Base-by-base conservation (phyloP, 352 stramenopile genomes). In the Phytophthora idaei region DNA sequence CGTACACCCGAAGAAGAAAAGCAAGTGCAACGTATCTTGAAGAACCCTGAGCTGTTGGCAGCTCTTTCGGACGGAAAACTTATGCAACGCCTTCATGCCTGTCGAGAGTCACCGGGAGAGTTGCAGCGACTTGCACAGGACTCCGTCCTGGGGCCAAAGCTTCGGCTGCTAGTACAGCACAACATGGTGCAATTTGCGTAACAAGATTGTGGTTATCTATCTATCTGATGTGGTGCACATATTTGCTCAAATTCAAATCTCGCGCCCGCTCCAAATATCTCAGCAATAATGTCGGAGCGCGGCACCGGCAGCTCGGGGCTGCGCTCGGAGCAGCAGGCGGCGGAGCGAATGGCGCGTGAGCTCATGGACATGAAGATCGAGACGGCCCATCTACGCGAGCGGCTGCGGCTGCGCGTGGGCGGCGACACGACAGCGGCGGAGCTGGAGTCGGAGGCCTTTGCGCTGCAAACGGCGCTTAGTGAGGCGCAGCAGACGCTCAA, bases 331-430 rank as follows among this genome's bases (percentile, higher is more conserved):
- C 73, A 81, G 46, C 70, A 78, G 53, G 75, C 83, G 57, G 71
- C 81, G 27, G 27, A 87, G 57, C 71, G 69, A 29, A 70, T 67
- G 47, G 87, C 90, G 57, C 82, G 87, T 47, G 80, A 93, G 61
- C 46, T 87, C 29, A 90, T 95, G 82, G 89, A 92, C 75, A 77
- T 93, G 45, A 95, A 95, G 73, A 93, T 95, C 62, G 85, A 95
- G 75, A 71, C 88, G 39, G 78, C 87, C 45, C 84, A 94, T 59
- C 59, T 95, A 57, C 82, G 85, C 28, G 81, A 89, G 64, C 81
- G 87, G 2, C 74, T 95, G 48, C 72, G 80, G 21, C 60, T 85
- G 63, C 84, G 87, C 51, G 84, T 94, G 54, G 87, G 87, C 54
- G 87, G 87, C 49, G 83, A 93, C 64, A 75, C 82, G 58, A 90